A percentile compares a stretch with the other conserved stretches of the same genome.
Evolutionary conservation across 345 rosid species (phyloP).

Genomic region (Turnera subulata): DNA sequence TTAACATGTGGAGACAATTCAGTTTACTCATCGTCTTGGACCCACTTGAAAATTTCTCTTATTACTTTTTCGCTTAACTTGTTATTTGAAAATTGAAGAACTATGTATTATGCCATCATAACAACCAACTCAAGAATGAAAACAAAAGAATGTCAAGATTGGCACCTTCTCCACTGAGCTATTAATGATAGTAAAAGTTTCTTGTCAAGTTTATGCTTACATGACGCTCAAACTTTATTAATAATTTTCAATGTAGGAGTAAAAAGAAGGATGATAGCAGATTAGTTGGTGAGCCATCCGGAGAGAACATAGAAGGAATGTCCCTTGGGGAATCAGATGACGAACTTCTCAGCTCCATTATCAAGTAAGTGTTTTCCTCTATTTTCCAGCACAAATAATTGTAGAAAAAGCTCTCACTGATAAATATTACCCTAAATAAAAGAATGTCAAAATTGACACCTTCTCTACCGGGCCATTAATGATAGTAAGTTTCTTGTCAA

Average conservation of each 20-base stretch:
- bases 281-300: slow-evolving; percentile 7
- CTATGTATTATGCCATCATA: background rate
- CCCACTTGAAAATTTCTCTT: too few relatives aligned
- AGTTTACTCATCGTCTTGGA: background rate
- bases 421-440: too few relatives aligned
- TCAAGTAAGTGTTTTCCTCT: slow-evolving; percentile 33
- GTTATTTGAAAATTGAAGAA: background rate
- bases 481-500: background rate
- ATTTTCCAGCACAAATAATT: background rate
- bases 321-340: slow-evolving; percentile 35
- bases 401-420: background rate
- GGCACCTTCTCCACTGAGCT: too few relatives aligned
- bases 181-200: background rate
- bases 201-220: background rate
- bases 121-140: background rate
- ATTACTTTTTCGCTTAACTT: background rate
- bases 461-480: background rate
- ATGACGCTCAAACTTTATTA: background rate
- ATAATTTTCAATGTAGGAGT: slow-evolving; percentile 16
- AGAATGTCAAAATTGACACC: background rate
- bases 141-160: background rate
- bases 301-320: slow-evolving; percentile 12
- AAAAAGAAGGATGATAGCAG: slow-evolving; percentile 17
- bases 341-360: slow-evolving; percentile 35
- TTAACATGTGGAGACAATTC: too few relatives aligned